A percentile compares a stretch with the other conserved stretches of the same genome.
Evolutionary conservation across 495 filamentous ascomycete genomes (phyloP).

Genomic region (Penicillium angulare): DNA sequence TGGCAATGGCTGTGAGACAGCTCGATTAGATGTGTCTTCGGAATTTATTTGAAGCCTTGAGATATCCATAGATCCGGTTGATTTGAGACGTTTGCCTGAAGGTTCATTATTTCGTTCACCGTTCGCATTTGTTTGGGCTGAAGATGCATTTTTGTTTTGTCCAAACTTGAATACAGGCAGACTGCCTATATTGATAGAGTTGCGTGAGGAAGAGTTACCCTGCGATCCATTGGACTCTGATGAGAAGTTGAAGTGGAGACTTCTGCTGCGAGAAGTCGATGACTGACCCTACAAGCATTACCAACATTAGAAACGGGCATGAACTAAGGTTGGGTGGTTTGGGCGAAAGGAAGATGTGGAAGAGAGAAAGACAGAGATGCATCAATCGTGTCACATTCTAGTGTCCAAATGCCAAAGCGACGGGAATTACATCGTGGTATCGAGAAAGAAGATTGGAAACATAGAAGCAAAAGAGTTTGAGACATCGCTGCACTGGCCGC

Average conservation of each 20-base stretch:
- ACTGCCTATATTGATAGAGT: constrained; percentile 23
- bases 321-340: constrained; percentile 9
- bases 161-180: constrained; percentile 26
- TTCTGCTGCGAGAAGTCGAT: constrained; percentile 22
- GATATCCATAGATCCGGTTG: constrained; percentile 4
- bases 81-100: constrained; percentile 9
- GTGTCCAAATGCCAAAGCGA: constrained; percentile 28
- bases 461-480: constrained; percentile 25
- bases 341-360: constrained; percentile 9
- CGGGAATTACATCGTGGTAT: constrained; percentile 41
- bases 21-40: neutral
- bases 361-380: constrained; percentile 21
- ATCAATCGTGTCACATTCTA: constrained; percentile 44
- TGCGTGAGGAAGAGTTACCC: constrained; percentile 20
- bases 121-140: neutral
- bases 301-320: constrained; percentile 30
- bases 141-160: neutral
- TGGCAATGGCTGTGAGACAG: neutral
- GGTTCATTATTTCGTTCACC: neutral
- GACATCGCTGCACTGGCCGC: constrained; percentile 13
- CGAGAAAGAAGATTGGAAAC: constrained; percentile 31
- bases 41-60: neutral
- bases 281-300: constrained; percentile 46
- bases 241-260: constrained; percentile 12
- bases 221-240: constrained; percentile 10